Evolutionary conservation across 2,329 filamentous ascomycete genomes (phyloP), one percentile per base, ranked within the genome.

Genomic region (Microcyclospora pomicola): DNA sequence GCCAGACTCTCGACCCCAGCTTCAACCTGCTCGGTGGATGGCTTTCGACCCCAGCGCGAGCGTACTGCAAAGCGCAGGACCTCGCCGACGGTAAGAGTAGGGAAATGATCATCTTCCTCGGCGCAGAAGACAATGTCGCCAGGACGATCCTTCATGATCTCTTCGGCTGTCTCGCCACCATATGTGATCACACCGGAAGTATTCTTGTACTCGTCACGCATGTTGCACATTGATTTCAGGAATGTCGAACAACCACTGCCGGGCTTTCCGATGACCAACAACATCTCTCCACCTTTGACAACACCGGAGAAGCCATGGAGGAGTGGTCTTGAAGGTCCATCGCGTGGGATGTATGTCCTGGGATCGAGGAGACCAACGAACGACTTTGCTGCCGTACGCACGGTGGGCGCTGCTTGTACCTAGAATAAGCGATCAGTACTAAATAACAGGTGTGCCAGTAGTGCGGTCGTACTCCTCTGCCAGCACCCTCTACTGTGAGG

Each of bases 1-100:
- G 59, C 64, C 36, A 67, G 59, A 2, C 55, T 44, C 5, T 66
- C 67, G 31, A 65, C 65, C 6, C 72, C 66, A 28, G 71, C 64
- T 1, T 54, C 41, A 4, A 58, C 63, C 2, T 55, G 49, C 16
- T 49, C 55, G 5, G 54, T 46, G 3, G 59, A 46, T 39, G 63
- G 45, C 55, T 59, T 38, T 46, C 64, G 50, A 11, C 71, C 71
- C 3, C 68, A 66, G 33, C 71, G 63, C 12, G 68, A 63, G 10
- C 66, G 61, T 2, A 71, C 68, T 2, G 72, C 72, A 42, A 74
- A 74, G 31, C 68, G 62, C 16, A 75, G 58, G 0, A 72, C 75
- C 40, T 73, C 60, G 0, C 68, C 66, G 1, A 73, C 69, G 2
- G 71, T 71, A n/a, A 75, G 56, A 46, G 71, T 67, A 2, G 72